These are phyloP conservation scores for Copromyces sp. DNA, from an alignment of 495 filamentous ascomycete genomes.

Conservation along the genomic window DNA sequence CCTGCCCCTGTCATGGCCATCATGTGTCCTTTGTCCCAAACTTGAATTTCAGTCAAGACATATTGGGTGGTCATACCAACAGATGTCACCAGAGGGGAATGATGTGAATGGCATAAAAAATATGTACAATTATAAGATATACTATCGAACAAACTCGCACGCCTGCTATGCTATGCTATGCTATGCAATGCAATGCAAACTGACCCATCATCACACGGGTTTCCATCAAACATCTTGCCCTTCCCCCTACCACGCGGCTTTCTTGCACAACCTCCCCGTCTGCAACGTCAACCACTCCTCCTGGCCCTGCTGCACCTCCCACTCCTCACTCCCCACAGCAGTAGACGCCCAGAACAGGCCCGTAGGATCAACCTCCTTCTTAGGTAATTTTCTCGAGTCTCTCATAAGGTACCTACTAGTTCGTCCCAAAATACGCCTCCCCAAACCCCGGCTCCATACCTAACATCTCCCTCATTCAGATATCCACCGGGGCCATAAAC, in stretches of 20 bases:
- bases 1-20: not conserved
- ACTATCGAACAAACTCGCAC: too few species aligned
- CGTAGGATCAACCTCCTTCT: conserved; percentile 42
- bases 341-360: conserved; percentile 46
- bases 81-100: too few species aligned
- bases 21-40: not conserved
- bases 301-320: conserved; percentile 15
- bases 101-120: too few species aligned
- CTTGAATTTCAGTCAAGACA: too few species aligned
- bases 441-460: conserved; percentile 55
- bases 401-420: too few species aligned
- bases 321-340: conserved; percentile 43
- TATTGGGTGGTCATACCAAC: too few species aligned
- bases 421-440: conserved; percentile 47
- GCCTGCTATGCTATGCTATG: too few species aligned
- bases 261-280: conserved; percentile 17
- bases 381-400: conserved; percentile 32
- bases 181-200: too few species aligned
- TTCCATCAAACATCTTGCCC: too few species aligned
- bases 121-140: too few species aligned
- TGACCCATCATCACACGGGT: too few species aligned
- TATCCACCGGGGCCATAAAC: conserved; percentile 32
- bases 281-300: conserved; percentile 11
- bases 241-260: too few species aligned
- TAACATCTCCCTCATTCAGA: conserved; percentile 44